These are phyloP conservation scores for Fusarium tricinctum DNA, from an alignment of 2,329 filamentous ascomycete genomes.

Conservation along the genomic window DNA sequence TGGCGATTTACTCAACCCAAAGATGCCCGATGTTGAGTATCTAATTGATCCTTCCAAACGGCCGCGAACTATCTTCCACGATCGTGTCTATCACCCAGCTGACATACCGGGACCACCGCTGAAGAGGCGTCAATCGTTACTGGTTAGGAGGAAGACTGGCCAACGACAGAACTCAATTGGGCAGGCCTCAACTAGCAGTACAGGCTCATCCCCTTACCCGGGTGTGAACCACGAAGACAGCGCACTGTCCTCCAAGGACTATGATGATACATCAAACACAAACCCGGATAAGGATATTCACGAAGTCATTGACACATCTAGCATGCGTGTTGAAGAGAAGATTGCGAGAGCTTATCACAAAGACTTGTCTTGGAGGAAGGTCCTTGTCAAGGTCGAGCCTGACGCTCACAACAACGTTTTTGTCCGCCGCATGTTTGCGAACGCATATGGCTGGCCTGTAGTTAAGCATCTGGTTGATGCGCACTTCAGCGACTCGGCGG, in stretches of 20 bases:
- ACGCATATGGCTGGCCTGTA: conserved; percentile 98
- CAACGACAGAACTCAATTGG: conserved; percentile 45
- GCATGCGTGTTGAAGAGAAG: conserved; percentile 95
- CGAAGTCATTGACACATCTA: conserved; percentile 68
- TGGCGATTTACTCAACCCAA: conserved; percentile 91
- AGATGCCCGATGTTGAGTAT: conserved; percentile 84
- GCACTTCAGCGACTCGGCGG: conserved; percentile 83
- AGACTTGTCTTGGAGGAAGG: conserved; percentile 94
- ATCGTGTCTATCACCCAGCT: conserved; percentile 91
- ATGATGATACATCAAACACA: conserved; percentile 65
- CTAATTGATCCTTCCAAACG: conserved; percentile 86
- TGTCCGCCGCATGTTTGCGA: conserved; percentile 95
- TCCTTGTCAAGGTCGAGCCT: conserved; percentile 93
- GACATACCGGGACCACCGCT: conserved; percentile 89
- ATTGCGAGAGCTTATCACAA: conserved; percentile 96
- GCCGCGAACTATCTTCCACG: conserved; percentile 93
- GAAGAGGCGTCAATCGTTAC: conserved; percentile 64
- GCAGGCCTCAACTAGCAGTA: conserved; percentile 48
- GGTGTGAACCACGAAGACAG: conserved; percentile 60
- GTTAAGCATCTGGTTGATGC: conserved; percentile 94
- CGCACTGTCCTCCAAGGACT: conserved; percentile 62
- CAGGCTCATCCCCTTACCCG: conserved; percentile 54
- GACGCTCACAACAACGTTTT: conserved; percentile 99
- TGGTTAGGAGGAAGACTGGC: conserved; percentile 53
- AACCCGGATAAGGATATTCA: conserved; percentile 59